Percentiles rank a stretch among this genome's conserved stretches.
Evolutionary conservation across 495 filamentous ascomycete species (phyloP).

Genomic region (Penicillium roqueforti): DNA sequence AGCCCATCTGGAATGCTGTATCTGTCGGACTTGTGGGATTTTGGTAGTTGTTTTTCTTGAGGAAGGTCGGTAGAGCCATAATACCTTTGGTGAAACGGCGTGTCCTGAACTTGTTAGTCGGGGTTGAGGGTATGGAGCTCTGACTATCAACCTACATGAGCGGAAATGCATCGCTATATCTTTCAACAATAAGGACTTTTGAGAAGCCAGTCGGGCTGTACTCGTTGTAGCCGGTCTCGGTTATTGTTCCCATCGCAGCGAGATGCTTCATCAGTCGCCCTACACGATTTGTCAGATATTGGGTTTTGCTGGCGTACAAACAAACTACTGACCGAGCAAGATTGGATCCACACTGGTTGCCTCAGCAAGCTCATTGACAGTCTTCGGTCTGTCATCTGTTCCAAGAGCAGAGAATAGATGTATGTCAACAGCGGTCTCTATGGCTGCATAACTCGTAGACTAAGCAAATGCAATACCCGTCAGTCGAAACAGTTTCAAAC

Average conservation of each 20-base stretch:
- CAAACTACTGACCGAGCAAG: conserved; percentile 13
- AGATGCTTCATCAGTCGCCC: conserved; percentile 41
- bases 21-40: conserved; percentile 15
- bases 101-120: conserved; percentile 8
- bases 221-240: conserved; percentile 34
- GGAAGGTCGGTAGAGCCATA: conserved; percentile 11
- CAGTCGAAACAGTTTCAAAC: not conserved
- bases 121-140: not conserved
- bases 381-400: conserved; percentile 18
- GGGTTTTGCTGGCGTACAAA: not conserved
- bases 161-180: conserved; percentile 25
- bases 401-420: conserved; percentile 21
- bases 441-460: not conserved
- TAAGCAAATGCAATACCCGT: not conserved
- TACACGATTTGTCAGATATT: not conserved
- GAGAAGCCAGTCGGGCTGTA: conserved; percentile 38
- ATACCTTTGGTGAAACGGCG: conserved; percentile 18
- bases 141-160: conserved; percentile 10
- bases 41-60: conserved; percentile 8
- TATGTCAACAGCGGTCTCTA: conserved; percentile 19
- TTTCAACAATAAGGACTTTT: conserved; percentile 30
- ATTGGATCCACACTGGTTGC: conserved; percentile 20
- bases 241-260: conserved; percentile 41
- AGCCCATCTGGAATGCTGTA: conserved; percentile 9
- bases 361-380: conserved; percentile 16